A percentile compares a stretch with the other conserved stretches of the same genome.
Conservation (phyloP, 2,329 filamentous ascomycete species). For the Diaporthe capsici region DNA sequence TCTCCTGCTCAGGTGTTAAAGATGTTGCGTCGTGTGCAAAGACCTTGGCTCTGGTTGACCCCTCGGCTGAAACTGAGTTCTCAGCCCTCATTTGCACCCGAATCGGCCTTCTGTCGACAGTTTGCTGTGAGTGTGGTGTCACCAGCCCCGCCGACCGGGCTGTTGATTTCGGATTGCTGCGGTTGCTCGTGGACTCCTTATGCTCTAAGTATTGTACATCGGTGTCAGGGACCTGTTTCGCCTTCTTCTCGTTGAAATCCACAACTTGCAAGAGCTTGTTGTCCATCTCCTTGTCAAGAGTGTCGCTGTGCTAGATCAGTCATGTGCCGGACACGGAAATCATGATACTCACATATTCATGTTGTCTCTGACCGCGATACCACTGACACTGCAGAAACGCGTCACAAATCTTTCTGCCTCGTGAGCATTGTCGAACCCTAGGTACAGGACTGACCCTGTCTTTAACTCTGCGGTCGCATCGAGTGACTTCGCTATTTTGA, state of each 20-base stretch:
- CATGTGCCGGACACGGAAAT: too few relatives aligned
- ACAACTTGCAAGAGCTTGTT: neutral
- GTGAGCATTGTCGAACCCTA: conserved; percentile 37
- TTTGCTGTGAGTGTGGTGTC: neutral
- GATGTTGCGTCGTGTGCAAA: neutral
- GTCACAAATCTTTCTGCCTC: conserved; percentile 18
- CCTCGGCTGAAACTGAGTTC: neutral
- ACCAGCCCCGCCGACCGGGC: neutral
- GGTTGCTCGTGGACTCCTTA: neutral
- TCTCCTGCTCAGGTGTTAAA: conserved; percentile 25
- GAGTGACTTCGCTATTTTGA: conserved; percentile 11
- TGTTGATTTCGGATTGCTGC: neutral
- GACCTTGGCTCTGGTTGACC: neutral
- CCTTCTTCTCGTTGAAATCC: neutral
- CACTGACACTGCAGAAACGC: neutral
- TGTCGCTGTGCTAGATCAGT: conserved; percentile 21
- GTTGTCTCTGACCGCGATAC: neutral
- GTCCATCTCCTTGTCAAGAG: neutral
- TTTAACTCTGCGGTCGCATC: neutral
- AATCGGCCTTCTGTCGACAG: neutral
- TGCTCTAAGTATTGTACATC: conserved; percentile 28
- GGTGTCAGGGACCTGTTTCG: neutral
- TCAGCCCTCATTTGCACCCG: conserved; percentile 34
- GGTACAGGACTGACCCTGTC: conserved; percentile 12
- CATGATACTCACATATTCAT: conserved; percentile 18